Base-by-base conservation (phyloP, 805 yeast genomes). In the Wickerhamiella galacta region DNA sequence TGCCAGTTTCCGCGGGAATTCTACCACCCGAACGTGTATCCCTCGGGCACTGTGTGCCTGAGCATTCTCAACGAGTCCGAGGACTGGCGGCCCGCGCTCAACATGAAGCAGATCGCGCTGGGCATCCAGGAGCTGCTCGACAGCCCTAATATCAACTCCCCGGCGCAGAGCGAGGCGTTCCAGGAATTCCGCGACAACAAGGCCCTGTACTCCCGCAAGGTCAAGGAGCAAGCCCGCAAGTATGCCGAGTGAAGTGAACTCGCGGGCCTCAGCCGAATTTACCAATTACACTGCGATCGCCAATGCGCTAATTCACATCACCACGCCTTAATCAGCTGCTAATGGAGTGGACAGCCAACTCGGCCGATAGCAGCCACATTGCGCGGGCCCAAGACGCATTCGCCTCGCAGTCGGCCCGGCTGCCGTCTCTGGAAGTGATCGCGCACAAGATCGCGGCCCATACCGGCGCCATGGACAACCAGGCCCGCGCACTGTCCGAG, bases 51-150 rank as follows among this genome's bases (percentile, higher is more conserved):
- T 1, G 75, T 90, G 23, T 90, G 99, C 57, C 66, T 90, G 30
- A 75, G 92, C 33, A 85, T 90, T 34, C 63, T 90, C 50, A 90
- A 90, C 54, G 98, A 90, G 53, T 83, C 76, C 29, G 92, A 85
- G 55, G 96, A 82, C 54, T 90, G 99, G 99, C 71, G 94, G 49
- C 98, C 99, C 1, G 94, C 95, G 6, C 78, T 87, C 44, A 80
- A 93, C 11, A 57, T 87, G 43, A 83, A 81, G 50, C 93, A 87
- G 52, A 76, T 90, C 37, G 75, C 78, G 2, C 60, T 83, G 39
- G 99, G 98, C 4, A 73, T 90, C 32, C 99, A 90, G 56, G 95
- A 85, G 53, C 64, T 90, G 35, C 62, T 90, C 39, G 80, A 78
- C 48, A 67, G 73, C 23, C 99, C 99, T 23, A 90, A 90, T 51